Base-by-base conservation (phyloP, 345 rosid species). In the Erysimum cheiranthoides region DNA sequence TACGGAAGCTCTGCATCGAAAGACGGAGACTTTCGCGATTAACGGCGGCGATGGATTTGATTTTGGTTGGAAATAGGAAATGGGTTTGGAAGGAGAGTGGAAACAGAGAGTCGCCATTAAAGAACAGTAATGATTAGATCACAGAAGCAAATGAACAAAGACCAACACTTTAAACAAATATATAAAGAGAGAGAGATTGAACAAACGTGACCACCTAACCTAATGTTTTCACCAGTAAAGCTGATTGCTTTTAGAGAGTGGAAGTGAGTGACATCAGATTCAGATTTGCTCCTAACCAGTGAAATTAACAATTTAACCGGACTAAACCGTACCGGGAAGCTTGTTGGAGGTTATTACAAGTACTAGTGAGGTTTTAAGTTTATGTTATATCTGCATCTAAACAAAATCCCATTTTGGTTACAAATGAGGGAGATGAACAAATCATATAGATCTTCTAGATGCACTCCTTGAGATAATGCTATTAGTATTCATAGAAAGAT, bases 1-100 rank as follows among this genome's bases (percentile, higher is more conserved):
- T 31, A 81, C 73, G 34, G 92, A 81, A 36, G 80, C 84, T 53
- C 27, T 85, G 80, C 90, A 88, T 69, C 80, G 83, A 56, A 92
- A 81, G 51, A 68, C 42, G 5, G 85, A 54, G 21, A 80, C 51
- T 10, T 59, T 80, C 0, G 75, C 7, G 76, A 43, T 39, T 17
- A 35, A 58, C 39, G 56, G 68, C 34, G 77, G 56, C 1, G 73
- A 71, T 30, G 51, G 73, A 40, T 66, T 69, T 2, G 65, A 54
- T 70, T 54, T 76, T 21, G 56, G 42, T 4, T 62, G 70, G 51
- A 76, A 54, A 34, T 16, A 56, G 2, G 71, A 35, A 28, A 70
- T 70, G 18, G 80, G 75, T 77, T 77, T 77, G 18, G 82, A 54
- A 0, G 90, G 87, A 61, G 90, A 73, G 6, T 75, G 82, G 25